phyloP scores from a whole-genome alignment of 495 filamentous ascomycete genomes.

The Zalerion maritima region DNA sequence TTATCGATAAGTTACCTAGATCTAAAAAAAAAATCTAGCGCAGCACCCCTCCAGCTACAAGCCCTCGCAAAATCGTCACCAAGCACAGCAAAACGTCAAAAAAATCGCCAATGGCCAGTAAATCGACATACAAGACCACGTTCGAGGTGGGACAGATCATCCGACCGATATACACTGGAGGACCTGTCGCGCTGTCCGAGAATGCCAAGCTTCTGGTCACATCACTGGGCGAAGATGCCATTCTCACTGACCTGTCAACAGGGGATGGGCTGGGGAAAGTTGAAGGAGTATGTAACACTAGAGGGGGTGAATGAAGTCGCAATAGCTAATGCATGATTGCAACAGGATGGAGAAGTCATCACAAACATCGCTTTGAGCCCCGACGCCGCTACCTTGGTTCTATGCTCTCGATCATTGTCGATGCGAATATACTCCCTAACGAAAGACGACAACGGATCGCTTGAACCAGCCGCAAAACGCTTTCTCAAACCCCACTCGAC shows the following conservation, averaged over 20 bases:
- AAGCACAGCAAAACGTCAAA: slow-evolving; percentile 14
- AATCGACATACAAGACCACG: slow-evolving; percentile 52
- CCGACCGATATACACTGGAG: slow-evolving; percentile 87
- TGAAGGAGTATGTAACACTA: slow-evolving; percentile 58
- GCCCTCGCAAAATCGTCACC: too few species aligned
- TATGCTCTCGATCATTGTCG: slow-evolving; percentile 78
- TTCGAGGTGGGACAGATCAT: slow-evolving; percentile 71
- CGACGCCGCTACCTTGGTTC: slow-evolving; percentile 1
- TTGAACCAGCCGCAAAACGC: slow-evolving; percentile 54
- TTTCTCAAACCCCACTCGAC: slow-evolving; percentile 82
- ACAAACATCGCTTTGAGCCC: slow-evolving; percentile 52
- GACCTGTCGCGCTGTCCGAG: slow-evolving; percentile 68
- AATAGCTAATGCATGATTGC: slow-evolving; percentile 4
- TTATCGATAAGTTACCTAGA: slow-evolving; percentile 2
- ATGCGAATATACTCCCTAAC: slow-evolving; percentile 80
- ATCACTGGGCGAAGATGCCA: slow-evolving; percentile 73
- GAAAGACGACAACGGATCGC: slow-evolving; percentile 32
- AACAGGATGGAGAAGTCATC: slow-evolving; percentile 80
- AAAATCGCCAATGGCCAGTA: slow-evolving; percentile 29
- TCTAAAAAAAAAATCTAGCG: slow-evolving; percentile 1
- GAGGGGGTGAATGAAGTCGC: slow-evolving; percentile 1
- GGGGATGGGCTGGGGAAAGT: slow-evolving; percentile 72
- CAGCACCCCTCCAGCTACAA: too few species aligned
- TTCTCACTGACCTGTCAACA: slow-evolving; percentile 72
- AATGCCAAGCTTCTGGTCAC: slow-evolving; percentile 73